phyloP scores from a whole-genome alignment of 495 filamentous ascomycete species.

The Penicillium antarcticum region DNA sequence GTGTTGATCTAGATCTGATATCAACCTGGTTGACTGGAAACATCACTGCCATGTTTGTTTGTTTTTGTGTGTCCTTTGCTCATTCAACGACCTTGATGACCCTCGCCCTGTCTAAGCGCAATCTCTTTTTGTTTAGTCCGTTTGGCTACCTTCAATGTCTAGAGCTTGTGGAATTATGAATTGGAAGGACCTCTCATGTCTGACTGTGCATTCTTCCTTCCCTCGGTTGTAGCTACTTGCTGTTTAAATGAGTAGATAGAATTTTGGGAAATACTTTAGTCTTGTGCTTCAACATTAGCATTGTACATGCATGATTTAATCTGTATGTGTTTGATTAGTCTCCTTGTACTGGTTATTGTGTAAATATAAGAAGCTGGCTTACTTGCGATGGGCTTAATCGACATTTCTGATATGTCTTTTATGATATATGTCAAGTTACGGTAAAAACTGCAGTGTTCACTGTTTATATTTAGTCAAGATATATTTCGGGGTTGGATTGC shows the following conservation, averaged over 20 bases:
- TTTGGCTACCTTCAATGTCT: constrained; percentile 18
- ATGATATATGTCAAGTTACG: too few relatives aligned
- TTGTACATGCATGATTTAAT: too few relatives aligned
- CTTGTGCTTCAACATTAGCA: too few relatives aligned
- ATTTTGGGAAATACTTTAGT: too few relatives aligned
- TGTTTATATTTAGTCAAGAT: neutral
- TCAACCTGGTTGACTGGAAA: constrained; percentile 1
- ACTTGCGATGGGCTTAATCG: too few relatives aligned
- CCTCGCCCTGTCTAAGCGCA: constrained; percentile 21
- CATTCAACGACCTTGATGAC: constrained; percentile 14
- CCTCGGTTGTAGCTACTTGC: too few relatives aligned
- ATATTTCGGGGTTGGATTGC: constrained; percentile 5
- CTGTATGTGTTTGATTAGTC: too few relatives aligned
- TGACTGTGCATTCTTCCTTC: neutral
- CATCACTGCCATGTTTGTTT: constrained; percentile 10
- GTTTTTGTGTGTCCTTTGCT: constrained; percentile 5
- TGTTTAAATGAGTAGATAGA: too few relatives aligned
- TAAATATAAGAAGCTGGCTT: too few relatives aligned
- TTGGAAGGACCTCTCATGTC: constrained; percentile 11
- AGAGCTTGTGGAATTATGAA: constrained; percentile 10
- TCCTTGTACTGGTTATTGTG: too few relatives aligned
- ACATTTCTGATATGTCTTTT: neutral
- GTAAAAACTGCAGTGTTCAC: neutral
- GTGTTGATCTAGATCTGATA: neutral
- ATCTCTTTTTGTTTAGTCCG: constrained; percentile 16